These are phyloP conservation scores for Dactylorhiza incarnata DNA, from an alignment of 106 monocot genomes.

Conservation along the genomic window DNA sequence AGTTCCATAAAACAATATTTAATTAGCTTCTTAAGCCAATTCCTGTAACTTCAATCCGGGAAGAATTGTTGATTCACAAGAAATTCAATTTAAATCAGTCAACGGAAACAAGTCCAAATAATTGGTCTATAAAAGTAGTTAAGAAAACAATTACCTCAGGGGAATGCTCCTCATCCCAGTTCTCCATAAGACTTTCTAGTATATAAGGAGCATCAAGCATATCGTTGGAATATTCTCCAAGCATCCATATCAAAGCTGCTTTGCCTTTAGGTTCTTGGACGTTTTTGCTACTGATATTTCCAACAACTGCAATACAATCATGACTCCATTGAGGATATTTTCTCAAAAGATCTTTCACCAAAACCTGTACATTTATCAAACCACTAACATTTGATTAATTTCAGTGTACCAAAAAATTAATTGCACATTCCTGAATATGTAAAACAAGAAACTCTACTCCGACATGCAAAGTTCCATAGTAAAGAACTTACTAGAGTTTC, in stretches of 20 bases:
- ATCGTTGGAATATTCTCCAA: slow-evolving; percentile 96
- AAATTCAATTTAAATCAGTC: neutral
- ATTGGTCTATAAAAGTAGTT: neutral
- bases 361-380: slow-evolving; percentile 42
- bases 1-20: neutral
- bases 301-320: slow-evolving; percentile 99
- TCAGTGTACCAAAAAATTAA: neutral
- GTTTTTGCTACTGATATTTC: slow-evolving; percentile 98
- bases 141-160: slow-evolving; percentile 55
- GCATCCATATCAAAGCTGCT: slow-evolving; percentile 96
- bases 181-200: slow-evolving; percentile 83
- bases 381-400: slow-evolving; percentile 1
- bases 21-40: neutral
- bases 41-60: neutral
- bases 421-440: neutral
- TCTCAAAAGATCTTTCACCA: slow-evolving; percentile 93
- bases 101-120: neutral
- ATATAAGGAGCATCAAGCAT: slow-evolving; percentile 95
- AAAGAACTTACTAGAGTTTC: slow-evolving; percentile 71
- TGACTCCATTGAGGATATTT: slow-evolving; percentile 99
- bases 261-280: slow-evolving; percentile 97
- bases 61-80: neutral
- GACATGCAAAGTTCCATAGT: neutral
- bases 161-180: slow-evolving; percentile 90
- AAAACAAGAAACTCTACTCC: neutral